Conservation (phyloP, 2,329 filamentous ascomycete genomes). For the Exserohilum rostratum region DNA sequence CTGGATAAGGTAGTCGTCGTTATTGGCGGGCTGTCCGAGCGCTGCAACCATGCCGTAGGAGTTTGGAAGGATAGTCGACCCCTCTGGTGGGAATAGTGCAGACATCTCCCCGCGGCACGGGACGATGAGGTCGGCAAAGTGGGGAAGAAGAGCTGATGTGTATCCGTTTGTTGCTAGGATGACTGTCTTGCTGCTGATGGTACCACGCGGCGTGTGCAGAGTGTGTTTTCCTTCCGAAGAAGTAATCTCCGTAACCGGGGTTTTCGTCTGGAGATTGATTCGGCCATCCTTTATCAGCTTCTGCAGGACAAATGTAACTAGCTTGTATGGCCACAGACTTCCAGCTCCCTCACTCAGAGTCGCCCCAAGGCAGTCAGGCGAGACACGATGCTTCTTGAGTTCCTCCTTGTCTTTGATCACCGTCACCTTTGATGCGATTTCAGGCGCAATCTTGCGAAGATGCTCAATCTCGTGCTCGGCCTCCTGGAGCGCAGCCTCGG, state of each 20-base stretch:
- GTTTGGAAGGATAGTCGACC: conserved; percentile 55
- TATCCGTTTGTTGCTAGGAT: conserved; percentile 86
- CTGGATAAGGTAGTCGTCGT: conserved; percentile 77
- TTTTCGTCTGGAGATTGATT: conserved; percentile 78
- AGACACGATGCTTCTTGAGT: conserved; percentile 60
- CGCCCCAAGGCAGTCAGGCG: conserved; percentile 61
- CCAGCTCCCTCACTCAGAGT: conserved; percentile 70
- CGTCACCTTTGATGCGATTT: conserved; percentile 57
- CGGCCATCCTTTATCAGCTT: conserved; percentile 55
- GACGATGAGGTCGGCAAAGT: conserved; percentile 73
- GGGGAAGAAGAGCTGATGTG: conserved; percentile 74
- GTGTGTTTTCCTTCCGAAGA: conserved; percentile 57
- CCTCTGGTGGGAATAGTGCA: conserved; percentile 64
- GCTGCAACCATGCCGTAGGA: conserved; percentile 70
- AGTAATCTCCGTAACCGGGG: conserved; percentile 60
- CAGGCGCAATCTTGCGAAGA: conserved; percentile 60
- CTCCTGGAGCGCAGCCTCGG: conserved; percentile 59
- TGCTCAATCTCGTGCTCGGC: conserved; percentile 59
- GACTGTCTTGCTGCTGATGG: conserved; percentile 66
- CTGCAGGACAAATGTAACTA: conserved; percentile 74
- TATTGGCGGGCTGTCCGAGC: conserved; percentile 52
- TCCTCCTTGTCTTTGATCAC: conserved; percentile 50
- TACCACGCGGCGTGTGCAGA: conserved; percentile 72
- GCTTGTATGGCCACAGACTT: conserved; percentile 82
- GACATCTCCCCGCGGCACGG: conserved; percentile 78